Conservation (phyloP, 208 protist genomes). For the Leishmania major region DNA sequence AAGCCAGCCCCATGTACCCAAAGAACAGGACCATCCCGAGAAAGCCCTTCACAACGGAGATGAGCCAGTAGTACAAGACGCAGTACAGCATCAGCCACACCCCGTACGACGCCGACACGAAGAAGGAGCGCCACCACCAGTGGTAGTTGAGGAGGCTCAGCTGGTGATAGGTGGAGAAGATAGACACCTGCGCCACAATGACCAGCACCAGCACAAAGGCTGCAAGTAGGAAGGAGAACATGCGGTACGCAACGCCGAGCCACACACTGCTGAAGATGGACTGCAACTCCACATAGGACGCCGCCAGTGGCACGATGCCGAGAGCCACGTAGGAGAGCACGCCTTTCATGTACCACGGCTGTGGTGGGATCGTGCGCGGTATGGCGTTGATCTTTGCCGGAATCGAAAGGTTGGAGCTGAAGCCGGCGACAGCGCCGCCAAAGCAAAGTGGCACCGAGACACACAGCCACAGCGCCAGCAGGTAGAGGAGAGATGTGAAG, state of each 20-base stretch:
- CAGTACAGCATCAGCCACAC: constrained; percentile 93
- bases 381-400: constrained; percentile 92
- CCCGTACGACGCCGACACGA: constrained; percentile 75
- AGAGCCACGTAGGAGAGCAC: constrained; percentile 34
- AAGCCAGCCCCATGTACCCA: constrained; percentile 61
- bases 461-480: constrained; percentile 71
- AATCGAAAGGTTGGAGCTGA: constrained; percentile 55
- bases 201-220: constrained; percentile 95
- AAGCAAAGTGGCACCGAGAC: constrained; percentile 94
- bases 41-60: constrained; percentile 61
- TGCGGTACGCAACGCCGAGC: constrained; percentile 93
- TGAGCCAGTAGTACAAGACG: constrained; percentile 83
- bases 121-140: constrained; percentile 96
- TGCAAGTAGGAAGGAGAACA: constrained; percentile 96
- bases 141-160: constrained; percentile 93
- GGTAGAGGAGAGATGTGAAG: constrained; percentile 42
- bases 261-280: constrained; percentile 95
- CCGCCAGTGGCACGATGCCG: constrained; percentile 95
- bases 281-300: constrained; percentile 97
- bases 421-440: constrained; percentile 89
- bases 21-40: constrained; percentile 58
- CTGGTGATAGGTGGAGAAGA: constrained; percentile 96
- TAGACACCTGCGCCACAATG: constrained; percentile 92
- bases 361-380: constrained; percentile 90
- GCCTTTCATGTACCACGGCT: constrained; percentile 73